phyloP scores from a whole-genome alignment of 2,329 filamentous ascomycete species.

The Neofusicoccum parvum region DNA sequence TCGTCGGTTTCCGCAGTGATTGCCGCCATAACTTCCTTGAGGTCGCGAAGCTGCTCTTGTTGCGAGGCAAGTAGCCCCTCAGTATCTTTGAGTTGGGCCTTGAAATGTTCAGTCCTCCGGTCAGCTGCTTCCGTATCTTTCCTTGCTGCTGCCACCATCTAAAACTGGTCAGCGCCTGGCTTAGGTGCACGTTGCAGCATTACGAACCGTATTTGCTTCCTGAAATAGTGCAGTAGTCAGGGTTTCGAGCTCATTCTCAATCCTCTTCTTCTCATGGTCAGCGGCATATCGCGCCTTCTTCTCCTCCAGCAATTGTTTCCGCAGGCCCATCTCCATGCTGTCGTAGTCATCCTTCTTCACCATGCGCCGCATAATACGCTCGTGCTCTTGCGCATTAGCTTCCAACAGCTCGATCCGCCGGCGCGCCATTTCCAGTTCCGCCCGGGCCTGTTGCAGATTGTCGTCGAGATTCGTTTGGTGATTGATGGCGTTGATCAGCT shows the following conservation, averaged over 20 bases:
- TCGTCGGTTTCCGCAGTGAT: constrained; percentile 77
- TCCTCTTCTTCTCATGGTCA: constrained; percentile 74
- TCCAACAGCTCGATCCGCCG: constrained; percentile 71
- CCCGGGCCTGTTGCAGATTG: constrained; percentile 75
- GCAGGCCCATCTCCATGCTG: constrained; percentile 44
- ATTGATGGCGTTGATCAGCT: constrained; percentile 96
- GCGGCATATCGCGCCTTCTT: constrained; percentile 43
- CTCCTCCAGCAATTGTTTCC: constrained; percentile 46
- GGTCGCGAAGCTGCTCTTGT: constrained; percentile 87
- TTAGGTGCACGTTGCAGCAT: background rate
- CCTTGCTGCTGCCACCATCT: constrained; percentile 91
- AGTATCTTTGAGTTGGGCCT: constrained; percentile 81
- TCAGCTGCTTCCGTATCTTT: constrained; percentile 79
- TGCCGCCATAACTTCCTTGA: constrained; percentile 90
- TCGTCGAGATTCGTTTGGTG: constrained; percentile 93
- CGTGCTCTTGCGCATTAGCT: constrained; percentile 60
- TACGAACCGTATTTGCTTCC: constrained; percentile 80
- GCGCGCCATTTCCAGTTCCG: constrained; percentile 76
- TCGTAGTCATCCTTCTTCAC: constrained; percentile 76
- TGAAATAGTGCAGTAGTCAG: constrained; percentile 93
- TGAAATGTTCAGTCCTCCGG: constrained; percentile 85
- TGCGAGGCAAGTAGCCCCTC: constrained; percentile 84
- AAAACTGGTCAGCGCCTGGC: constrained; percentile 26
- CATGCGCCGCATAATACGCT: constrained; percentile 63
- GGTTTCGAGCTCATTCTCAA: constrained; percentile 89